phyloP scores from a whole-genome alignment of 805 yeast species.

The Candida gorgasii region DNA sequence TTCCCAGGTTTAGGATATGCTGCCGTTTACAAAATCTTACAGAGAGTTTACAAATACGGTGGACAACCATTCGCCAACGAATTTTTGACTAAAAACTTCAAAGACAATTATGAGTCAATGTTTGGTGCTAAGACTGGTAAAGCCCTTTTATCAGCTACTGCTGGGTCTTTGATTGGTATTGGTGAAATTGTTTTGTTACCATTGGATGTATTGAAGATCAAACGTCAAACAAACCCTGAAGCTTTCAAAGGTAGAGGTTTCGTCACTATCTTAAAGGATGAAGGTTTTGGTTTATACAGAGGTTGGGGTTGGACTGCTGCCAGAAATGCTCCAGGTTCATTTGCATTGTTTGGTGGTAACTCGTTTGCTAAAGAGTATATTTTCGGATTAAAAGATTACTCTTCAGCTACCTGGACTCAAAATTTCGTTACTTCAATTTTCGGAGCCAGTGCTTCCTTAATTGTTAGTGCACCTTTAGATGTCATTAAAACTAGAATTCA shows the following conservation, averaged over 20 bases:
- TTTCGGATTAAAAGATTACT: constrained; percentile 81
- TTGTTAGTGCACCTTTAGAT: constrained; percentile 96
- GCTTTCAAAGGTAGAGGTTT: constrained; percentile 98
- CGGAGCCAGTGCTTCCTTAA: constrained; percentile 96
- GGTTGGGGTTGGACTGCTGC: constrained; percentile 99
- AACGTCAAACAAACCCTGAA: constrained; percentile 99
- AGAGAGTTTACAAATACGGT: constrained; percentile 97
- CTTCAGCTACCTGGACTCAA: constrained; percentile 91
- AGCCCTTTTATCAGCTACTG: constrained; percentile 95
- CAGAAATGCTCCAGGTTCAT: constrained; percentile 98
- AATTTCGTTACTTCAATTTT: constrained; percentile 92
- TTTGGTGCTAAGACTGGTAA: constrained; percentile 96
- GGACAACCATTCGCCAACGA: constrained; percentile 99
- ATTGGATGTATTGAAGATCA: constrained; percentile 92
- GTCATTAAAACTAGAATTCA: constrained; percentile 98
- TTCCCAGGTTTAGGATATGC: constrained; percentile 99
- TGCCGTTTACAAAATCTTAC: constrained; percentile 93
- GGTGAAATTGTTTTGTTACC: constrained; percentile 97
- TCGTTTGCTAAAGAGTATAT: constrained; percentile 98
- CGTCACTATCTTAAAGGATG: constrained; percentile 79
- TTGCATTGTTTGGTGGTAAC: constrained; percentile 96
- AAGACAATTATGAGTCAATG: constrained; percentile 62
- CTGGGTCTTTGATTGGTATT: constrained; percentile 95
- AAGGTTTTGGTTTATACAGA: constrained; percentile 89
- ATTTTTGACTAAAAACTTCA: constrained; percentile 74